Evolutionary conservation across 2,329 filamentous ascomycete species (phyloP), one percentile per base, ranked within the genome.

Genomic region (Dothistroma septosporum): DNA sequence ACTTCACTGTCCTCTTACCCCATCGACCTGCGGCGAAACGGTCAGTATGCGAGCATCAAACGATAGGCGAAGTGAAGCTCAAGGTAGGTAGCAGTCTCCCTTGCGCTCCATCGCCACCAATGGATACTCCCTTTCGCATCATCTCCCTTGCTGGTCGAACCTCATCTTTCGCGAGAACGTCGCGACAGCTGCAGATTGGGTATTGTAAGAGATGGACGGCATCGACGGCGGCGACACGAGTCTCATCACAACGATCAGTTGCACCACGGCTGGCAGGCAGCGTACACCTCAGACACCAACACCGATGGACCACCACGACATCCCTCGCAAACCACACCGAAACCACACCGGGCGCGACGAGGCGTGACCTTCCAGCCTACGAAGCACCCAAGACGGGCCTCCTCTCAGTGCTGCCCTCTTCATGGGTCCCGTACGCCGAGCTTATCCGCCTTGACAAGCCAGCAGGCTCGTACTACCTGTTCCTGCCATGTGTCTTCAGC

Each of bases 401-500:
- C 5, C 77, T 95, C 32, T 88, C 90, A 2, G 75, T 80, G 55
- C 79, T 95, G 1, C 91, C 91, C 1, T 64, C 77, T 21, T 83
- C 87, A 58, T 86, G 87, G 80, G 80, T 94, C 2, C 91, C 91
- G 1, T 95, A 94, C 71, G 91, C 86, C 53, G 91, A 95, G 73
- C 83, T 96, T 14, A 83, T 89, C 69, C 88, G 92, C 53, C 79
- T 95, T 53, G 87, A 94, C 75, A 94, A 91, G 70, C 91, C 90
- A 0, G 83, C 86, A 0, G 91, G 91, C 50, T 90, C 89, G 1
- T 90, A 91, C 77, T 94, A 94, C 72, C 85, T 96, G 62, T 93
- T 88, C 79, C 89, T 92, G 69, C 91, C 91, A 31, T 93, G 91
- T 70, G 79, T 94, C 12, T 95, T 92, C 78, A 92, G 90, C 59